Evolutionary conservation across 352 stramenopile species (phyloP), one percentile per base, ranked within the genome.

Genomic region (Globisporangium acanthophoron): DNA sequence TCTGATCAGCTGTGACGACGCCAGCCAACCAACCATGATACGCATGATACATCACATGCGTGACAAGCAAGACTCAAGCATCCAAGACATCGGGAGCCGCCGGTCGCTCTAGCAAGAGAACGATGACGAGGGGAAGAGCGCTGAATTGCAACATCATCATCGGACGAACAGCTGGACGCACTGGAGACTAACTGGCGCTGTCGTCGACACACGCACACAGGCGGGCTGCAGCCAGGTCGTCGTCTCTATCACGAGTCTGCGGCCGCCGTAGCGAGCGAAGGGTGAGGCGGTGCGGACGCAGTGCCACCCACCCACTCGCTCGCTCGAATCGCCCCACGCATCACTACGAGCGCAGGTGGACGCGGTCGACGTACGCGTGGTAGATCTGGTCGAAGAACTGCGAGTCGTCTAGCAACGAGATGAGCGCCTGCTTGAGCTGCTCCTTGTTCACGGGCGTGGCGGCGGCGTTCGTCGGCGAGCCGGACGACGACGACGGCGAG

Each of bases 301-400:
- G 35, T 46, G 9, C 8, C 33, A 13, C 20, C 13, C 51, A 15
- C 29, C 33, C 39, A 7, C 18, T n/a, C 31, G 13, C 50, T 43
- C n/a, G 3, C n/a, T 56, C 20, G 15, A 20, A 46, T 21, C 40
- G 16, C 24, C 24, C 24, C 24, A 21, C 40, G n/a, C 40, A 5
- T 20, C 45, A 58, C 73, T 70, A 79, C 71, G 59, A 61, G 65
- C 64, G 73, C 55, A 71, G 69, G 56, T 71, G 80, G 56, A 88
- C 69, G 59, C 84, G 81, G 58, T 71, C 71, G 54, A 90, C 74
- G 66, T 92, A 94, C 58, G 82, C 82, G 64, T 90, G 79, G 71
- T 94, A 92, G 61, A 94, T 90, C 73, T 92, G 82, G 61, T 94
- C 80, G 58, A 94, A 89, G 70, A 94, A 94, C 67, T 85, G 71